Percentiles rank a stretch among this genome's conserved stretches.
These are phyloP conservation scores for Amyloporia xantha DNA, from an alignment of 768 basidiomycete genomes.

Conservation along the genomic window DNA sequence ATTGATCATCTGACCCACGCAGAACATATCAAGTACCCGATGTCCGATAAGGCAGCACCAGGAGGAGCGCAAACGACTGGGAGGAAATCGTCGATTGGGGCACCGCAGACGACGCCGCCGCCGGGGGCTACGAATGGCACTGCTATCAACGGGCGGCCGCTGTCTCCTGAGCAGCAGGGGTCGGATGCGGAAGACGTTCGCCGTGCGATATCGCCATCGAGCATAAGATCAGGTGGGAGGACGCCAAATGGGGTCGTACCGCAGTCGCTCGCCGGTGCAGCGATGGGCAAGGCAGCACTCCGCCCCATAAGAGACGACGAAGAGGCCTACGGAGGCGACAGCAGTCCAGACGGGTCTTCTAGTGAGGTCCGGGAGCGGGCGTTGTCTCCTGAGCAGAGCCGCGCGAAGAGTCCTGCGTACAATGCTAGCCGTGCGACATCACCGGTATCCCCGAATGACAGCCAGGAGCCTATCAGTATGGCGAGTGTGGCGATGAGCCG, in stretches of 20 bases:
- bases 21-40: constrained; percentile 95
- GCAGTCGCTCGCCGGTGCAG: constrained; percentile 32
- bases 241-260: constrained; percentile 37
- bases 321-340: constrained; percentile 47
- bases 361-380: constrained; percentile 41
- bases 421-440: constrained; percentile 50
- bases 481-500: constrained; percentile 46
- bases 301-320: constrained; percentile 43
- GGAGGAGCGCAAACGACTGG: constrained; percentile 22
- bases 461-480: constrained; percentile 41
- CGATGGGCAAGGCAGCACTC: constrained; percentile 45
- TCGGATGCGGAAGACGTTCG: constrained; percentile 52
- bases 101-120: constrained; percentile 5
- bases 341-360: constrained; percentile 33
- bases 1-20: constrained; percentile 4
- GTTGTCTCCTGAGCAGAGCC: constrained; percentile 50
- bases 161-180: constrained; percentile 49
- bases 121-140: background rate
- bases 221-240: constrained; percentile 32
- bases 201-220: constrained; percentile 60
- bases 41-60: constrained; percentile 42
- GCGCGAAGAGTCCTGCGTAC: constrained; percentile 54
- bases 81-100: constrained; percentile 44
- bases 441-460: constrained; percentile 26
- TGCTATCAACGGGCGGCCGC: constrained; percentile 36